These are phyloP conservation scores for Tetrapisispora nanseiensis DNA, from an alignment of 805 yeast species.

Conservation along the genomic window DNA sequence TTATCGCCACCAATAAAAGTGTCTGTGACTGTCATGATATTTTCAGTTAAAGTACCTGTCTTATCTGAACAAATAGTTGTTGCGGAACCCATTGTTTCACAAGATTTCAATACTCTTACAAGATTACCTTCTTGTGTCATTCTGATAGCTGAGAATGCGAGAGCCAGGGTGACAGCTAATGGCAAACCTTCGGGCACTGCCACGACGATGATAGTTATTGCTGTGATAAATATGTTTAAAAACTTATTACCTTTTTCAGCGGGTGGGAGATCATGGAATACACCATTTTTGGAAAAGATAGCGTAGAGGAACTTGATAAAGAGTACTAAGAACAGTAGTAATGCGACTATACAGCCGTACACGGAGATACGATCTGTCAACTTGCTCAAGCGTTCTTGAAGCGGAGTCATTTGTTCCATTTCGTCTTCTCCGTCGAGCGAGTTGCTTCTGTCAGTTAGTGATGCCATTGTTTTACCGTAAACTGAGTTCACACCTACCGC, in stretches of 20 bases:
- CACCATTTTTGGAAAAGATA: conserved; percentile 37
- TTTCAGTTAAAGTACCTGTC: conserved; percentile 94
- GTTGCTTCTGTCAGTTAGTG: no score
- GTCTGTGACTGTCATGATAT: conserved; percentile 80
- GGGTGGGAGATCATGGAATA: conserved; percentile 36
- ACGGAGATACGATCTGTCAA: conserved; percentile 93
- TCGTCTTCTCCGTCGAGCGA: no score
- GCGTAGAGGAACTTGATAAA: conserved; percentile 64
- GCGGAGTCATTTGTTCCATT: conserved; percentile 79
- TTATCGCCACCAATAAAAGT: conserved; percentile 55
- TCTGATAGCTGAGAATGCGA: conserved; percentile 96
- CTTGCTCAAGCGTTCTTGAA: conserved; percentile 69
- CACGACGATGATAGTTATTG: conserved; percentile 88
- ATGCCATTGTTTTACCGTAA: conserved; percentile 84
- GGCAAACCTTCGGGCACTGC: conserved; percentile 99
- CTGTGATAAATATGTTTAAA: conserved; percentile 76
- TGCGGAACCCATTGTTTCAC: conserved; percentile 99
- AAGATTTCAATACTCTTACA: conserved; percentile 85
- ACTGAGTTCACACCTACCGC: conserved; percentile 86
- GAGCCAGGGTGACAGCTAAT: conserved; percentile 88
- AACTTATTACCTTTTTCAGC: conserved; percentile 79
- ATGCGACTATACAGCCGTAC: conserved; percentile 81
- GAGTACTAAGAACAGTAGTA: conserved; percentile 68
- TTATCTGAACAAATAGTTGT: conserved; percentile 95
- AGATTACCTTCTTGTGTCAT: conserved; percentile 95